Evolutionary conservation across 768 basidiomycete genomes (phyloP), one percentile per base, ranked within the genome.

Genomic region (Suillus subalutaceus): DNA sequence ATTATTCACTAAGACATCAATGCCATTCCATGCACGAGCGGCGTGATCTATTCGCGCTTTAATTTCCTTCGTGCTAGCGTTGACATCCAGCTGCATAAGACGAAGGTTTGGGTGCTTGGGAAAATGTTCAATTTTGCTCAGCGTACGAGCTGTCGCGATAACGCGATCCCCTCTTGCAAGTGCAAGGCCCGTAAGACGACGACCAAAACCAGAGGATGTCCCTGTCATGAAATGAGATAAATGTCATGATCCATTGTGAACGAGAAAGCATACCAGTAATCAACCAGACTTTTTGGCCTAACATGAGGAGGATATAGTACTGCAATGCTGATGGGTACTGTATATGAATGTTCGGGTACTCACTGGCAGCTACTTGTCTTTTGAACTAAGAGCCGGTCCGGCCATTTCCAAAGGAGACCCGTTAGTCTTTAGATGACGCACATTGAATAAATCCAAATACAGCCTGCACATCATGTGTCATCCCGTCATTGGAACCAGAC

Each of bases 101-200:
- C 65, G 67, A 15, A 82, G 71, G 63, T 65, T 70, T 16, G 50
- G 69, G 65, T 61, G 68, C 61, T 30, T 64, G 67, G 52, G 63
- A 26, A 77, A 55, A 44, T 68, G 61, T 50, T 74, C 63, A 35
- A 82, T 71, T 57, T 73, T 79, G 53, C 77, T 71, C 16, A 81
- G 63, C 15, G 78, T 78, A 52, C 82, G 79, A 1, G 79, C 80
- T 16, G 85, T 84, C 2, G 83, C 84, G 59, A 85, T 82, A 8
- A 84, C 84, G 43, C 79, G 80, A n/a, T 86, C 84, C 16, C 82
- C 82, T 6, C 84, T 79, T 6, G 77, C 78, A 44, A 85, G 77
- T 8, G 81, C 79, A 50, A 77, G 77, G 32, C 70, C 61, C 23
- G 80, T 79, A 63, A 83, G 75, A 37, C 73, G 72, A 52, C 72